Conservation (phyloP, 2,329 filamentous ascomycete species). For the Lecanosticta acicola region DNA sequence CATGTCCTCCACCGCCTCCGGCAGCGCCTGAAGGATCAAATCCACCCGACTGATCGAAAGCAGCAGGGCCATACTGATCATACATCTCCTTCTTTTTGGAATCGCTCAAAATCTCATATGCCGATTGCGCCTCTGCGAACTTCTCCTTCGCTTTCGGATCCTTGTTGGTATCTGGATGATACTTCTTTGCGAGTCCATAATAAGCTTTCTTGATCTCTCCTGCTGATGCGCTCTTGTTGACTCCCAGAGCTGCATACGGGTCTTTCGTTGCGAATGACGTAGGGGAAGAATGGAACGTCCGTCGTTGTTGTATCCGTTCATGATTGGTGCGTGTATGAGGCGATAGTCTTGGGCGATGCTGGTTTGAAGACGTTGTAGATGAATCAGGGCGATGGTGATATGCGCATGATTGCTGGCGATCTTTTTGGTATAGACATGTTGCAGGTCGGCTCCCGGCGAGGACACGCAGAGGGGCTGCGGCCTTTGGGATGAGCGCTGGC, state of each 20-base stretch:
- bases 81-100: conserved; percentile 87
- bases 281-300: conserved; percentile 56
- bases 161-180: conserved; percentile 96
- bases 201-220: conserved; percentile 97
- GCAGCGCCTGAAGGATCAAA: conserved; percentile 70
- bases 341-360: conserved; percentile 14
- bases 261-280: conserved; percentile 56
- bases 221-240: conserved; percentile 72
- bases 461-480: conserved; percentile 31
- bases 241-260: conserved; percentile 81
- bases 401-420: conserved; percentile 15
- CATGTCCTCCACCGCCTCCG: conserved; percentile 54
- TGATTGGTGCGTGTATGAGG: conserved; percentile 20
- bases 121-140: conserved; percentile 85
- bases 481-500: conserved; percentile 31
- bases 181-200: conserved; percentile 96
- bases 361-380: conserved; percentile 9
- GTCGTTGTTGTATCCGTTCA: conserved; percentile 23
- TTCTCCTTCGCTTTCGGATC: conserved; percentile 88
- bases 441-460: conserved; percentile 28
- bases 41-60: conserved; percentile 60
- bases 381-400: conserved; percentile 11
- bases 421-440: conserved; percentile 16
- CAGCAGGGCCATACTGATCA: conserved; percentile 83
- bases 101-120: conserved; percentile 91